A percentile compares a stretch with the other conserved stretches of the same genome.
Conservation (phyloP, 2,329 filamentous ascomycete genomes). For the Penicillium sp. region DNA sequence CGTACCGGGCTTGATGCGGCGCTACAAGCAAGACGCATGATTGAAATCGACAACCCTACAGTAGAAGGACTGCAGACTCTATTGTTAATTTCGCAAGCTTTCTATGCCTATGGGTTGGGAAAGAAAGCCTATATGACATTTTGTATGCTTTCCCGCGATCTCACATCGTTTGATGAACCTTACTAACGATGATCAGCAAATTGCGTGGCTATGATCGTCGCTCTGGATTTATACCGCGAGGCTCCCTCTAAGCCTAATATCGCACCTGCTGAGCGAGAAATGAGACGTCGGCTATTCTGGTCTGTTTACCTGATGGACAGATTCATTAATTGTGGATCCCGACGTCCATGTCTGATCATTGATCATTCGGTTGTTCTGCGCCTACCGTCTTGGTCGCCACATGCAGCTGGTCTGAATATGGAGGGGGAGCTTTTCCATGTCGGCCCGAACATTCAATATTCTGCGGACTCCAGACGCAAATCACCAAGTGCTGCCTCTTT, state of each 20-base stretch:
- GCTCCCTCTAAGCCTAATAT: conserved; percentile 61
- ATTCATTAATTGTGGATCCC: conserved; percentile 78
- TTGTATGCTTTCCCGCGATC: conserved; percentile 48
- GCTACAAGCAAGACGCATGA: conserved; percentile 62
- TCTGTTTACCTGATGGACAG: conserved; percentile 82
- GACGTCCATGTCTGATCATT: conserved; percentile 72
- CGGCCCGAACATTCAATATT: conserved; percentile 72
- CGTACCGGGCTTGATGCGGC: conserved; percentile 71
- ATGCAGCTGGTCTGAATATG: conserved; percentile 58
- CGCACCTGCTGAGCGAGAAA: conserved; percentile 68
- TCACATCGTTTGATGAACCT: neutral
- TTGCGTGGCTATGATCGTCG: conserved; percentile 78
- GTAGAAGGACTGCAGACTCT: conserved; percentile 74
- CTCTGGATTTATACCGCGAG: conserved; percentile 77
- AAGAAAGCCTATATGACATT: conserved; percentile 86
- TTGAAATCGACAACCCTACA: conserved; percentile 77
- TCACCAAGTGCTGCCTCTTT: conserved; percentile 73
- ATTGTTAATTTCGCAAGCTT: conserved; percentile 71
- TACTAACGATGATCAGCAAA: conserved; percentile 51
- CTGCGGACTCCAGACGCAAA: conserved; percentile 65
- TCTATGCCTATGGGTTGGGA: conserved; percentile 72
- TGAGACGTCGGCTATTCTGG: conserved; percentile 80
- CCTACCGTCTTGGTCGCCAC: conserved; percentile 70
- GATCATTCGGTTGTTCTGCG: conserved; percentile 74
- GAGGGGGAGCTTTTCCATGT: conserved; percentile 81